These are phyloP conservation scores for Polysphondylium violaceum DNA, from an alignment of 78 protist species.

Conservation along the genomic window DNA sequence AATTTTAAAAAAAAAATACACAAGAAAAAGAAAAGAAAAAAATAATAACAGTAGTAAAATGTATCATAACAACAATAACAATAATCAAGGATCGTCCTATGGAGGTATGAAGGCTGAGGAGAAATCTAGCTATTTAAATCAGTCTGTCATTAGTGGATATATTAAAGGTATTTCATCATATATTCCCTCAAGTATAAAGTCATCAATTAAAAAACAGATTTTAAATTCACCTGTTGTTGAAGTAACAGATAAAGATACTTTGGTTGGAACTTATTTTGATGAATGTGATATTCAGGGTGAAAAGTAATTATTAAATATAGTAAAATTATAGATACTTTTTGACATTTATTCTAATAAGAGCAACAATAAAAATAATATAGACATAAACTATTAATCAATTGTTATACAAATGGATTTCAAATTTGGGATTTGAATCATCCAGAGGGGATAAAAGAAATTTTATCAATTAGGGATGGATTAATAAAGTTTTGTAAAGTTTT, in stretches of 20 bases:
- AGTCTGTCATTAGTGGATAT: constrained; percentile 69
- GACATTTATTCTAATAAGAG: neutral
- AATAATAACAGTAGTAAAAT: neutral
- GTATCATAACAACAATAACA: neutral
- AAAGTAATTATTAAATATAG: constrained; percentile 34
- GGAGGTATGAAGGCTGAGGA: constrained; percentile 80
- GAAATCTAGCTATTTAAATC: constrained; percentile 44
- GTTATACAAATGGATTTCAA: constrained; percentile 78
- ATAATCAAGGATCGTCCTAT: constrained; percentile 15
- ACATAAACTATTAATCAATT: constrained; percentile 58
- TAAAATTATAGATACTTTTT: neutral
- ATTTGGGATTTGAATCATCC: constrained; percentile 72
- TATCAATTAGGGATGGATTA: constrained; percentile 47
- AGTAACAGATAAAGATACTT: constrained; percentile 62
- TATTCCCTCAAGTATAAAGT: constrained; percentile 60
- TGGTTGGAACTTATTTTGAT: constrained; percentile 73
- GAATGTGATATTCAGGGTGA: constrained; percentile 65
- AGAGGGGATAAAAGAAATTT: constrained; percentile 61
- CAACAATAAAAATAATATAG: neutral
- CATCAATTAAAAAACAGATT: constrained; percentile 70
- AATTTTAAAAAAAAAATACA: no score
- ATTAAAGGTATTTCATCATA: constrained; percentile 69
- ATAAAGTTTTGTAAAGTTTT: constrained; percentile 60
- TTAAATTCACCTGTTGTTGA: constrained; percentile 34
- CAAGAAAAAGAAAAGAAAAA: neutral